Evolutionary conservation across 352 stramenopile species (phyloP), one percentile per base, ranked within the genome.

Genomic region (Phytophthora tubulina): DNA sequence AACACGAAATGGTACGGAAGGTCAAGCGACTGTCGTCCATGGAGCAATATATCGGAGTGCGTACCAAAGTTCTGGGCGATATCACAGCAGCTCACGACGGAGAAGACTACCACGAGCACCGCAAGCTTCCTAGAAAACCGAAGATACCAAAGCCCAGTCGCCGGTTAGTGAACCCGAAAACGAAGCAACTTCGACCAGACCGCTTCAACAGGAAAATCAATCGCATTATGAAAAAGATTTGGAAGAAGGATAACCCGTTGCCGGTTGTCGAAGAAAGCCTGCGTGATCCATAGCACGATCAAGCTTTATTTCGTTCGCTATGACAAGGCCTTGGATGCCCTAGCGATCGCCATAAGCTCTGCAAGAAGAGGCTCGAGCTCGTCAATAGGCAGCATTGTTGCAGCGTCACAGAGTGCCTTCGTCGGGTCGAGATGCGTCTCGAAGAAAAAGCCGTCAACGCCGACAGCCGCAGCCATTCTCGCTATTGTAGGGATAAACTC

Each of bases 361-460:
- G 82, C 61, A 2, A 95, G 49, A 56, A 96, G 77, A 54, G 76
- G 75, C 39, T 90, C 68, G 2, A 96, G 77, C 44, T 93, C 75
- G 17, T 89, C 71, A 10, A 96, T 80, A 21, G 85, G 86, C 30
- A 93, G 64, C 88, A 94, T 94, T 36, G 84, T 95, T 21, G 86
- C 75, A 8, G 75, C 79, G 36, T 96, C 89, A 49, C 86, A 94
- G 6, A 92, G 75, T 9, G 87, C 89, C 2, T 68, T 65, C 3
- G 70, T 72, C 14, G 86, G 88, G 32, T 92, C 70, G n/a, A 89
- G 88, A 49, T 96, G 86, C n/a, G 89, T 96, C 73, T 96, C 90
- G 53, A 97, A 84, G 78, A 97, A 97, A 61, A 97, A 92, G 3
- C 90, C 91, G 56, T 96, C 81, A n/a, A 96, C 90, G 33, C 91